These are phyloP conservation scores for Neckera pumila DNA, from an alignment of 225 moss, liverwort and hornwort genomes.

Conservation along the genomic window DNA sequence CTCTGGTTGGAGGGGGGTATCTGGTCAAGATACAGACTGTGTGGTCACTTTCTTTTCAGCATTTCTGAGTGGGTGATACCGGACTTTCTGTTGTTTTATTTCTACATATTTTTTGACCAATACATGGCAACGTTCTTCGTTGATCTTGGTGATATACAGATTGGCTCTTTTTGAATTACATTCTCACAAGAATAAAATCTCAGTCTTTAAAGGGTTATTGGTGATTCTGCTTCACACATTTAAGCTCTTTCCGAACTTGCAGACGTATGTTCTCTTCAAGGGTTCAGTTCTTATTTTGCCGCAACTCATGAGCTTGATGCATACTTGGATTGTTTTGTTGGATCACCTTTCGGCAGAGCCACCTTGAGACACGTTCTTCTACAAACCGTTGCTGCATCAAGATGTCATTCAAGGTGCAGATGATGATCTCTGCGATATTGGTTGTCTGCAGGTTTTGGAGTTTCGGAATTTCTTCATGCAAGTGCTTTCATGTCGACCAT, in stretches of 20 bases:
- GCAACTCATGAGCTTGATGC: too few species aligned
- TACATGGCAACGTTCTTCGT: not conserved
- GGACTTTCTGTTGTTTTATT: not conserved
- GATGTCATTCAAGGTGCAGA: constrained; percentile 13
- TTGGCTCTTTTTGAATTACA: not conserved
- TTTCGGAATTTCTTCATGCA: constrained; percentile 47
- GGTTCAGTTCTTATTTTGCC: not conserved
- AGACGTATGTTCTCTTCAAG: not conserved
- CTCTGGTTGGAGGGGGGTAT: too few species aligned
- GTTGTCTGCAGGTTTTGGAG: constrained; percentile 75
- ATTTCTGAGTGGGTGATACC: not conserved
- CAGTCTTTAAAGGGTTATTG: not conserved
- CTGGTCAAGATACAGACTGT: too few species aligned
- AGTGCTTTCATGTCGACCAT: constrained; percentile 49
- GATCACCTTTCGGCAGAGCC: constrained; percentile 47
- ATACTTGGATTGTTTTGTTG: constrained; percentile 48
- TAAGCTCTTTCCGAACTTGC: not conserved
- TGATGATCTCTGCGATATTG: constrained; percentile 65
- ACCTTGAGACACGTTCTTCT: constrained; percentile 40
- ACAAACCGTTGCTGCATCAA: constrained; percentile 48
- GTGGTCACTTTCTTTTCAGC: not conserved
- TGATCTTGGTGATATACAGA: not conserved
- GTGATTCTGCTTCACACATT: not conserved
- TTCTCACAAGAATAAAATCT: not conserved
- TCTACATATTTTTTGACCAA: not conserved